phyloP scores from a whole-genome alignment of 805 yeast genomes.

The Kuraishia piskuri region DNA sequence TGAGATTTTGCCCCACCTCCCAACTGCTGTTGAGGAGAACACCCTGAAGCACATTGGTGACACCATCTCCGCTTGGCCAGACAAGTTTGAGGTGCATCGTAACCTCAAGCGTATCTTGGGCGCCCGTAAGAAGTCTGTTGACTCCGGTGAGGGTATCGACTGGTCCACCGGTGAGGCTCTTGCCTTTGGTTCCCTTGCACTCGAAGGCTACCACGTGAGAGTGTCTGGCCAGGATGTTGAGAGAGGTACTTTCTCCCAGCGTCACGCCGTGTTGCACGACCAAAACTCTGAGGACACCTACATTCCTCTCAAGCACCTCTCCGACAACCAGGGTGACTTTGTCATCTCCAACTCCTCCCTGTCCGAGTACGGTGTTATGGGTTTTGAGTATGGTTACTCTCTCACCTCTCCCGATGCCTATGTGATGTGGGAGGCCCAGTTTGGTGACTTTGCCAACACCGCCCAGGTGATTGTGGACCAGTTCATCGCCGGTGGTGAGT shows the following conservation, averaged over 20 bases:
- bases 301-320: conserved; percentile 77
- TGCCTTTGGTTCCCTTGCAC: conserved; percentile 86
- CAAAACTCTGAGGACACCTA: conserved; percentile 77
- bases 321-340: conserved; percentile 78
- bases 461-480: conserved; percentile 98
- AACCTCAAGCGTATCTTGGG: conserved; percentile 91
- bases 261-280: conserved; percentile 97
- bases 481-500: conserved; percentile 93
- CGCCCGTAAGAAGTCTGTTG: conserved; percentile 74
- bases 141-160: conserved; percentile 89
- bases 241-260: conserved; percentile 99
- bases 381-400: conserved; percentile 98
- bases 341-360: conserved; percentile 89
- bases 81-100: conserved; percentile 82
- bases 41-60: conserved; percentile 72
- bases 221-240: conserved; percentile 99
- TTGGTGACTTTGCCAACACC: conserved; percentile 99
- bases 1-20: conserved; percentile 91
- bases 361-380: conserved; percentile 98
- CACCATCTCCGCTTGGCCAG: conserved; percentile 77
- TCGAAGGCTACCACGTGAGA: conserved; percentile 95
- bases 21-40: conserved; percentile 78
- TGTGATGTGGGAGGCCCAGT: conserved; percentile 99
- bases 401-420: conserved; percentile 94
- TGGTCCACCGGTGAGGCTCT: conserved; percentile 99